Percentiles rank a stretch among this genome's conserved stretches.
These are phyloP conservation scores for Ustilago crameri DNA, from an alignment of 1,284 basidiomycete genomes.

Conservation along the genomic window DNA sequence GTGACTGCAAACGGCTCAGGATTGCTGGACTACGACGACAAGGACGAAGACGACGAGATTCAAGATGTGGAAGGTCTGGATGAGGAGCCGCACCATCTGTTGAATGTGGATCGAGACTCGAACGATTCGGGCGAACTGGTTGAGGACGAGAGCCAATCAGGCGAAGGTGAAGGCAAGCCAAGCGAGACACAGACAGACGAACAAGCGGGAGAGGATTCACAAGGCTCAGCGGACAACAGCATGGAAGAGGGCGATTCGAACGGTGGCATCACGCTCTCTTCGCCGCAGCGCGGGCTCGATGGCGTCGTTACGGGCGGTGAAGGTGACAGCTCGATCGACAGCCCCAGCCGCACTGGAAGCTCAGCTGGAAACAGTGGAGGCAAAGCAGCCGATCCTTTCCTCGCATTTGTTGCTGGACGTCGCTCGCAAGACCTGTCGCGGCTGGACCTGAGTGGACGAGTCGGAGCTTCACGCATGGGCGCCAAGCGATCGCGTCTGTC, in stretches of 20 bases:
- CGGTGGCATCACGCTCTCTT: slow-evolving; percentile 34
- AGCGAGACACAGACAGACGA: not conserved
- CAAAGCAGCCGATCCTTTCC: slow-evolving; percentile 49
- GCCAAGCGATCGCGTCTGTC: slow-evolving; percentile 28
- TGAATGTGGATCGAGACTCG: slow-evolving; percentile 46
- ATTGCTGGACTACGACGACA: slow-evolving; percentile 48
- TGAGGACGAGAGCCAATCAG: slow-evolving; percentile 25
- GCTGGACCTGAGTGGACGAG: slow-evolving; percentile 9
- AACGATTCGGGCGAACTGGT: slow-evolving; percentile 42
- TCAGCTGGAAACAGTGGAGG: not conserved
- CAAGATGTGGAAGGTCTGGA: slow-evolving; percentile 31
- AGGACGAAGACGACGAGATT: slow-evolving; percentile 29
- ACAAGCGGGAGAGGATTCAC: slow-evolving; percentile 13
- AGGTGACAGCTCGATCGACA: slow-evolving; percentile 11
- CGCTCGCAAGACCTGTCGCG: slow-evolving; percentile 37
- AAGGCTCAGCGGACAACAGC: slow-evolving; percentile 29
- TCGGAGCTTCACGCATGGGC: not conserved
- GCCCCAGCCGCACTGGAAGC: slow-evolving; percentile 17
- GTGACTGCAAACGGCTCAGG: slow-evolving; percentile 35
- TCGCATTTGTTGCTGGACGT: slow-evolving; percentile 53
- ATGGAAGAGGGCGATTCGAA: slow-evolving; percentile 24
- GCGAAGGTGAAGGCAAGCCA: slow-evolving; percentile 1
- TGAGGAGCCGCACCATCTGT: slow-evolving; percentile 49
- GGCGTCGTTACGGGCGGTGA: slow-evolving; percentile 1
- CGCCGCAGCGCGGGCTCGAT: slow-evolving; percentile 37